Percentiles rank a stretch among this genome's conserved stretches.
phyloP scores from a whole-genome alignment of 192 early-diverging fungal genomes.

The Coemansia sp. region DNA sequence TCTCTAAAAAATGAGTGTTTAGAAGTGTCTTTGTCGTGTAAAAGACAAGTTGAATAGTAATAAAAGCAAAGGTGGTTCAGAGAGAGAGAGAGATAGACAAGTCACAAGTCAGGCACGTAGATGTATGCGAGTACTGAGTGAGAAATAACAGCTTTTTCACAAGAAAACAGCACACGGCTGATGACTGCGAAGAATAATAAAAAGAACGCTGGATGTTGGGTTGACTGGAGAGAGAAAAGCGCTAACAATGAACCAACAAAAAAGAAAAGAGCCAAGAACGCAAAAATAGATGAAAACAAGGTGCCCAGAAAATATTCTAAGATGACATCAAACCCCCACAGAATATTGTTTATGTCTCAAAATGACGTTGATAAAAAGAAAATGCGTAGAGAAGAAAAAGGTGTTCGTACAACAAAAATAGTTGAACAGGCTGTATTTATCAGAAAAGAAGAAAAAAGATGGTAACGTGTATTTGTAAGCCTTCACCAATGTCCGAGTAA shows the following conservation, averaged over 20 bases:
- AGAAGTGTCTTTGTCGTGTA: neutral
- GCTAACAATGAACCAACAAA: neutral
- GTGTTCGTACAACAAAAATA: too few relatives aligned
- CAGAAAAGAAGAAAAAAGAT: too few relatives aligned
- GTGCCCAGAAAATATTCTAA: neutral
- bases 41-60: too few relatives aligned
- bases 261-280: neutral
- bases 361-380: too few relatives aligned
- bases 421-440: too few relatives aligned
- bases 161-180: neutral
- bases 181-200: neutral
- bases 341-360: neutral
- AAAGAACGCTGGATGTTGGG: neutral
- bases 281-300: slow-evolving; percentile 1
- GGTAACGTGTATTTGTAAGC: too few relatives aligned
- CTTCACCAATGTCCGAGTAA: too few relatives aligned
- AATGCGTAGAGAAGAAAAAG: too few relatives aligned
- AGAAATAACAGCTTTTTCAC: neutral
- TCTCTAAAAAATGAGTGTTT: neutral
- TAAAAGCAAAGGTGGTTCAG: neutral
- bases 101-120: neutral
- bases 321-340: neutral
- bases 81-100: neutral
- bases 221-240: neutral
- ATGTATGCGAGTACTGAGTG: neutral